These are phyloP conservation scores for Aaosphaeria pasadenensis DNA, from an alignment of 2,329 filamentous ascomycete genomes.

Conservation along the genomic window DNA sequence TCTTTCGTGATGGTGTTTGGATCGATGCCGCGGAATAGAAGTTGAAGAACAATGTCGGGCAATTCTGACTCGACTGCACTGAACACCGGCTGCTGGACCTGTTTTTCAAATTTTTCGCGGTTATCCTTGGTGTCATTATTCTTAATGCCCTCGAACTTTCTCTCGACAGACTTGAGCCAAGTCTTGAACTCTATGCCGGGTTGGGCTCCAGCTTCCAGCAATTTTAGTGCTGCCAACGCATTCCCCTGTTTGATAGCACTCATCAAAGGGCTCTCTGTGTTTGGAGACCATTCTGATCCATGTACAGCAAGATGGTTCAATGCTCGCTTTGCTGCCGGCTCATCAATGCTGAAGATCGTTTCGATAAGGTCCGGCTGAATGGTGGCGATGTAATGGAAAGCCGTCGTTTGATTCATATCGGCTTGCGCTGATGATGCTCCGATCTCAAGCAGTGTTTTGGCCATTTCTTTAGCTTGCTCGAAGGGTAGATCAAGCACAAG, in stretches of 20 bases:
- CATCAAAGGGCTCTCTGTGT: constrained; percentile 52
- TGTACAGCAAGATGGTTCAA: constrained; percentile 62
- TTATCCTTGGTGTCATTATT: constrained; percentile 46
- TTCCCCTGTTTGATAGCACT: constrained; percentile 58
- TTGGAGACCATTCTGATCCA: constrained; percentile 29
- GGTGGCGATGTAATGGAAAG: constrained; percentile 63
- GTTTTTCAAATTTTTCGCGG: constrained; percentile 46
- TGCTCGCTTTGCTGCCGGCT: constrained; percentile 58
- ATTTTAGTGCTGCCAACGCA: constrained; percentile 51
- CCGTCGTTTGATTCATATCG: constrained; percentile 62
- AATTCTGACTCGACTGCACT: constrained; percentile 55
- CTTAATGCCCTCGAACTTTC: constrained; percentile 38
- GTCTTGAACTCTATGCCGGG: constrained; percentile 60
- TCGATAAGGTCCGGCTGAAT: constrained; percentile 48
- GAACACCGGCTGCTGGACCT: constrained; percentile 64
- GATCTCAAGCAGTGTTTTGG: constrained; percentile 61
- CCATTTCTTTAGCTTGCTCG: constrained; percentile 64
- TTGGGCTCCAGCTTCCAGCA: constrained; percentile 63
- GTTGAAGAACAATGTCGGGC: constrained; percentile 51
- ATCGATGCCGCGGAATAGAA: constrained; percentile 65
- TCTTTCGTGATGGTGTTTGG: constrained; percentile 56
- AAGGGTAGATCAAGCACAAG: constrained; percentile 64
- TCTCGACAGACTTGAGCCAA: constrained; percentile 59
- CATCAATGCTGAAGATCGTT: constrained; percentile 52
- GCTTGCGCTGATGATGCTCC: constrained; percentile 73